Conservation (phyloP, 345 rosid species). For the Pelargonium nanum region DNA sequence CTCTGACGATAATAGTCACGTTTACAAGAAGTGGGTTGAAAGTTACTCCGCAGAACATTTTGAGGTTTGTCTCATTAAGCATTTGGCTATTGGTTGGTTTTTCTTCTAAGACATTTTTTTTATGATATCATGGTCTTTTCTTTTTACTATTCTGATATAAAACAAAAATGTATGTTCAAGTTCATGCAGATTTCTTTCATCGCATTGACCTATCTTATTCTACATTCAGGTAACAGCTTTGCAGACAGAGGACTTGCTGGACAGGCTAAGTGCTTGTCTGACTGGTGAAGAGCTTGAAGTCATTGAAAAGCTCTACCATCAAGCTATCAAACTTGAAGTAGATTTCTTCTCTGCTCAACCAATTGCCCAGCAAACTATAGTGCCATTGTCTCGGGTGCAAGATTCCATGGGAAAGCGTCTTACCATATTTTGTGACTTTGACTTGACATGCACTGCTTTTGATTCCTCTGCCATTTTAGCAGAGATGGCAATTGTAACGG, state of each 20-base stretch:
- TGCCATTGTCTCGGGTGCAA: constrained; percentile 56
- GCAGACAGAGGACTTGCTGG: constrained; percentile 92
- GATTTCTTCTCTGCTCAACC: constrained; percentile 83
- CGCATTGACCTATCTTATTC: constrained; percentile 28
- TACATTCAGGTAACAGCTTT: constrained; percentile 64
- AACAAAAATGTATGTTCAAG: background rate
- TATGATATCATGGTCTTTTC: background rate
- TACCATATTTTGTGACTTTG: constrained; percentile 85
- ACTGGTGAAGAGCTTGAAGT: constrained; percentile 91
- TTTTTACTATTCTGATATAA: constrained; percentile 3
- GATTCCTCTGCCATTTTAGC: constrained; percentile 98
- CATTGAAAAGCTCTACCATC: constrained; percentile 85
- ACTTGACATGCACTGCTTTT: constrained; percentile 83
- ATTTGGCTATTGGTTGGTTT: background rate
- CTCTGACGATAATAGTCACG: constrained; percentile 39
- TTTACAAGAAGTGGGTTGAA: constrained; percentile 84
- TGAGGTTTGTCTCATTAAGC: constrained; percentile 40
- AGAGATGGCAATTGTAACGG: constrained; percentile 84
- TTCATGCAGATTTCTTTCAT: constrained; percentile 1
- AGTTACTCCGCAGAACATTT: constrained; percentile 63
- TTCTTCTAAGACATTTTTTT: background rate
- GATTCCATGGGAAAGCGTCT: constrained; percentile 41
- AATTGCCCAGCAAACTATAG: constrained; percentile 56
- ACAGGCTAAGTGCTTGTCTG: constrained; percentile 82
- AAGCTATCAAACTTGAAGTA: constrained; percentile 96